Evolutionary conservation across 2,329 filamentous ascomycete genomes (phyloP).

Genomic region (Amauroascus niger): DNA sequence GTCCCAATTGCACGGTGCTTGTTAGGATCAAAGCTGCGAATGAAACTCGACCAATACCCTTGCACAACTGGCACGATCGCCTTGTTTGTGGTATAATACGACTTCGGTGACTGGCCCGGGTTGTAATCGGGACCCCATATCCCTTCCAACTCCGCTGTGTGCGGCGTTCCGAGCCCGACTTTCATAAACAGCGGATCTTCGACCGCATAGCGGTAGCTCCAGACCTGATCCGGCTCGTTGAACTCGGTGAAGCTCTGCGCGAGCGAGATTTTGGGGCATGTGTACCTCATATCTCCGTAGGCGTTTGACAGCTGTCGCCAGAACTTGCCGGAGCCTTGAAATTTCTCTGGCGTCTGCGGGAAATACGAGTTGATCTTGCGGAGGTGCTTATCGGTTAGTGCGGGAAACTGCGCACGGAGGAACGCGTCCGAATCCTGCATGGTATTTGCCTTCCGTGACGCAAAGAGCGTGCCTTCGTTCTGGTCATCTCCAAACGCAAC

Average conservation of each 20-base stretch:
- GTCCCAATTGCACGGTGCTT: slow-evolving; percentile 37
- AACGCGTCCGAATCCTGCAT: slow-evolving; percentile 45
- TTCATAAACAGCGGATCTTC: slow-evolving; percentile 47
- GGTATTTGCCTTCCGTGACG: slow-evolving; percentile 42
- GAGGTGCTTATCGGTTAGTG: slow-evolving; percentile 44
- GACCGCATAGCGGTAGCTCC: slow-evolving; percentile 63
- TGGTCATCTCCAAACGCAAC: slow-evolving; percentile 51
- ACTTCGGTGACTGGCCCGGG: slow-evolving; percentile 39
- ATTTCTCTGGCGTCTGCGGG: slow-evolving; percentile 42
- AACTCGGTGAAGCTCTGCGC: slow-evolving; percentile 34
- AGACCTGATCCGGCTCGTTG: slow-evolving; percentile 36
- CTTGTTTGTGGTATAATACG: slow-evolving; percentile 49
- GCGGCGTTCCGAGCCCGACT: slow-evolving; percentile 53
- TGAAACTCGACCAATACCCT: slow-evolving; percentile 66
- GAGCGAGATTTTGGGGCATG: slow-evolving; percentile 52
- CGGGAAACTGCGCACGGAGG: slow-evolving; percentile 50
- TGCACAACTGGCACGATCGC: slow-evolving; percentile 53
- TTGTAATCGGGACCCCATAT: slow-evolving; percentile 57
- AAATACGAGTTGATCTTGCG: slow-evolving; percentile 47
- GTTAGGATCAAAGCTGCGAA: slow-evolving; percentile 58
- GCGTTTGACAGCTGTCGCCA: slow-evolving; percentile 51
- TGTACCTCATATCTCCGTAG: slow-evolving; percentile 58
- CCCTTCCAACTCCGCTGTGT: slow-evolving; percentile 56
- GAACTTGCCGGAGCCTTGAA: slow-evolving; percentile 43
- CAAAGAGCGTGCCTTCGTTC: slow-evolving; percentile 57